Evolutionary conservation across 768 basidiomycete genomes (phyloP).

Genomic region (Xerocomellus amylosporus): DNA sequence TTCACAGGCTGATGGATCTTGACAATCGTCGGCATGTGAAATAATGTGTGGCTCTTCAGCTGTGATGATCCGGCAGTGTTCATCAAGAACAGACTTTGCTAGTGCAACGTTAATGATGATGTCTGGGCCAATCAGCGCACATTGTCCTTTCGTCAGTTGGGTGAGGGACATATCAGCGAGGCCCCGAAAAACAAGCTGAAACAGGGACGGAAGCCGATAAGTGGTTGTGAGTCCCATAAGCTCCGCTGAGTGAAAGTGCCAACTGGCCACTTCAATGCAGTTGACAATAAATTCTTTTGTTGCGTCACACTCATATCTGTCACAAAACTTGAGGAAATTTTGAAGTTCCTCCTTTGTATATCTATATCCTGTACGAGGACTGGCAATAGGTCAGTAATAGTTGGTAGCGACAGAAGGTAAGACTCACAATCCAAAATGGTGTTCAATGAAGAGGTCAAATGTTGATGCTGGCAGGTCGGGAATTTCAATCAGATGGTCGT

Average conservation of each 20-base stretch:
- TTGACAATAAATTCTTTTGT: background rate
- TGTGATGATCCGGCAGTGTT: slow-evolving; percentile 5
- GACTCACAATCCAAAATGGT: too few relatives aligned
- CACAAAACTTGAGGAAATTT: background rate
- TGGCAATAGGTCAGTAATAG: background rate
- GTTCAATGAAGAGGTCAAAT: too few relatives aligned
- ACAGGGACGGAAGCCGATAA: background rate
- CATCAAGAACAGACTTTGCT: background rate
- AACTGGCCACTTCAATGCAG: background rate
- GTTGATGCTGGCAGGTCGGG: too few relatives aligned
- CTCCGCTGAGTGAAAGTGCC: background rate
- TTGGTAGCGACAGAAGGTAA: too few relatives aligned
- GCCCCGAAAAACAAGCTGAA: background rate
- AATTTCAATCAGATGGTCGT: too few relatives aligned
- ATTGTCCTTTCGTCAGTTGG: background rate
- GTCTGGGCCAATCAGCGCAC: background rate
- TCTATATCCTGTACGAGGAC: background rate
- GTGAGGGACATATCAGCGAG: background rate
- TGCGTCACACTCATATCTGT: background rate
- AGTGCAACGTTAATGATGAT: background rate
- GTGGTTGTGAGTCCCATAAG: background rate
- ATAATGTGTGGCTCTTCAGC: slow-evolving; percentile 1
- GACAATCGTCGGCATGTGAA: background rate
- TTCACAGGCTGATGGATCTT: background rate
- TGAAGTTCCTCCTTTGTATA: background rate